phyloP scores from a whole-genome alignment of 192 early-diverging fungal species.

The Coemansia sp. region DNA sequence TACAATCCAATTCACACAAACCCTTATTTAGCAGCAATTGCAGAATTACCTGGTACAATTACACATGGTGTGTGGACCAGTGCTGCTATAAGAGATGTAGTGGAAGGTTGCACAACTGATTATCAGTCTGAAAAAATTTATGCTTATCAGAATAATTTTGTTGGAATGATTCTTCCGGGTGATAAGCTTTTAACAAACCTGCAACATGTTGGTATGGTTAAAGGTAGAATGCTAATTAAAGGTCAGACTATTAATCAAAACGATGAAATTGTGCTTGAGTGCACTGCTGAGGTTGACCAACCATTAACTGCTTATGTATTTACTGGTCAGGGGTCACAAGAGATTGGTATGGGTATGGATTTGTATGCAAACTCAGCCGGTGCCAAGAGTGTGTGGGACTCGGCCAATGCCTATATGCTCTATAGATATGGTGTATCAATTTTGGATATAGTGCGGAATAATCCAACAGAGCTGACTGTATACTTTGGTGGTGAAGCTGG shows the following conservation, averaged over 20 bases:
- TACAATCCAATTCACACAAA: constrained; percentile 92
- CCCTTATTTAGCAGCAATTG: constrained; percentile 87
- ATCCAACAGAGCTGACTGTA: constrained; percentile 63
- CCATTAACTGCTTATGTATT: no score
- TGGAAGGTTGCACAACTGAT: constrained; percentile 84
- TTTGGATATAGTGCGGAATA: constrained; percentile 82
- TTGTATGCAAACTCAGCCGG: constrained; percentile 77
- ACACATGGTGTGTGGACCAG: constrained; percentile 96
- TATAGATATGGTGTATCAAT: constrained; percentile 83
- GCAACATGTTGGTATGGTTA: constrained; percentile 87
- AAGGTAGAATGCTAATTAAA: constrained; percentile 89
- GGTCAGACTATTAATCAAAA: constrained; percentile 75
- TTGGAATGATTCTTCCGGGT: constrained; percentile 91
- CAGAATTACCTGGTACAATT: constrained; percentile 80
- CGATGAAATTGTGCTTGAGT: constrained; percentile 66
- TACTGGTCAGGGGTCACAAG: no score
- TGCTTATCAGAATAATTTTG: constrained; percentile 75
- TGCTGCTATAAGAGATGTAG: constrained; percentile 83
- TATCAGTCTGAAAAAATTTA: constrained; percentile 81
- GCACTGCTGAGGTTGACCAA: no score
- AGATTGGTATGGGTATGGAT: no score
- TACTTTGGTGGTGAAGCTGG: constrained; percentile 85
- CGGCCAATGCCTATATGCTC: no score
- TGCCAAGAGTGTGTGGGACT: constrained; percentile 90
- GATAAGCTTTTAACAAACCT: no score